A percentile compares a stretch with the other conserved stretches of the same genome.
phyloP scores from a whole-genome alignment of 2,329 filamentous ascomycete species.

The Xylariomycetidae sp. region DNA sequence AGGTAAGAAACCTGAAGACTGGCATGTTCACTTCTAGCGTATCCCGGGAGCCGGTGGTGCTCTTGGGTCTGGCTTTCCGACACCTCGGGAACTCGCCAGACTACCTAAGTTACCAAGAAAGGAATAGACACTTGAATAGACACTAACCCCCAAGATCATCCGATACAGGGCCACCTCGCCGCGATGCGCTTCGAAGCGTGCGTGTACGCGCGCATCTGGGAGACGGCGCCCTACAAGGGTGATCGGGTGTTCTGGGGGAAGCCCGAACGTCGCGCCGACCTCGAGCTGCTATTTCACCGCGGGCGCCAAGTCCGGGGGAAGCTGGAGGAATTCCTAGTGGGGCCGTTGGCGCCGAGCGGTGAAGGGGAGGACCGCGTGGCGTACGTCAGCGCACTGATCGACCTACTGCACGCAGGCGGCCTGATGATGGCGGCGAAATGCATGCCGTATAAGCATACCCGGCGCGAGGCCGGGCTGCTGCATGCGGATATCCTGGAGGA shows the following conservation, averaged over 20 bases:
- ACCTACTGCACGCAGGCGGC: constrained; percentile 2
- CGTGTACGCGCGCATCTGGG: constrained; percentile 1
- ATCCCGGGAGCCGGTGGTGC: too few relatives aligned
- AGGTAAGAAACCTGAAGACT: too few relatives aligned
- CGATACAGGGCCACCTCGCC: too few relatives aligned
- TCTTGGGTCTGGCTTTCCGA: too few relatives aligned
- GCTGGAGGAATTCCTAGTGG: constrained; percentile 1
- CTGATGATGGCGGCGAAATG: not conserved
- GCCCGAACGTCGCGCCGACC: constrained; percentile 1
- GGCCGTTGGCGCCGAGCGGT: not conserved
- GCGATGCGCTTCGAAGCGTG: too few relatives aligned
- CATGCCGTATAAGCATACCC: constrained; percentile 4
- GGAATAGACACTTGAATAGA: too few relatives aligned
- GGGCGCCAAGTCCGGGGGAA: constrained; percentile 2
- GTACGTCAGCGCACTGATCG: constrained; percentile 1
- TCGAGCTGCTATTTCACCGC: not conserved
- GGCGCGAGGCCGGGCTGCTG: not conserved
- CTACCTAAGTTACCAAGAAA: too few relatives aligned
- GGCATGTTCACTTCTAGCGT: too few relatives aligned
- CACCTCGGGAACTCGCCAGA: too few relatives aligned
- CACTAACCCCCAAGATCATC: too few relatives aligned
- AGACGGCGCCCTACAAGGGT: constrained; percentile 4
- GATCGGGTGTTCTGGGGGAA: constrained; percentile 4
- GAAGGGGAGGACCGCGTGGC: not conserved
- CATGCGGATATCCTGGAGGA: not conserved